A percentile compares a stretch with the other conserved stretches of the same genome.
Evolutionary conservation across 805 yeast species (phyloP).

Genomic region (Isabelozyma heimii): DNA sequence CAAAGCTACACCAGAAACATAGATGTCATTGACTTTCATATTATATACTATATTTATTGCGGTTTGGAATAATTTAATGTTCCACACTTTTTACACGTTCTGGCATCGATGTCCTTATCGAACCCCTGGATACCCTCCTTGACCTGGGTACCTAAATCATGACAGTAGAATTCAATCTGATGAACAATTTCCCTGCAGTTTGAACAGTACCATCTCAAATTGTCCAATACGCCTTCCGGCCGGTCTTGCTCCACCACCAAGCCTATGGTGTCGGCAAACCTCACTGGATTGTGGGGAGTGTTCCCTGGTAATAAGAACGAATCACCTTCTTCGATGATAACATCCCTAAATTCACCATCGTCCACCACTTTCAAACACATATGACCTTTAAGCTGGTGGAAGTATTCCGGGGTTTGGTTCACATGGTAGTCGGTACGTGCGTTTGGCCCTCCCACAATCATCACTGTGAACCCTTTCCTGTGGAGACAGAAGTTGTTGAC

Average conservation of each 20-base stretch:
- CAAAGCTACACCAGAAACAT: too few relatives aligned
- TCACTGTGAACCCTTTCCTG: constrained; percentile 88
- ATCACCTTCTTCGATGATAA: constrained; percentile 79
- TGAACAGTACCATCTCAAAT: constrained; percentile 84
- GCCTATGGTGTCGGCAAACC: constrained; percentile 84
- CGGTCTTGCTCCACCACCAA: constrained; percentile 90
- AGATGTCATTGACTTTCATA: too few relatives aligned
- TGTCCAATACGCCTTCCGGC: constrained; percentile 55
- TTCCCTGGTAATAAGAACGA: constrained; percentile 84
- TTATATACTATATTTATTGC: constrained; percentile 9
- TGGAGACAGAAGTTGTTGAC: constrained; percentile 89
- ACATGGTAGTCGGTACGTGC: constrained; percentile 91
- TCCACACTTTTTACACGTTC: constrained; percentile 78
- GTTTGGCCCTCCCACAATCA: constrained; percentile 96
- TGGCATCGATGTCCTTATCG: constrained; percentile 56
- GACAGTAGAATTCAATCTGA: constrained; percentile 69
- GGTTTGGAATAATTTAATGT: constrained; percentile 69
- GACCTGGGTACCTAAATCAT: constrained; percentile 86
- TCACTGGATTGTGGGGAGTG: constrained; percentile 85
- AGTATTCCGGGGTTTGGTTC: constrained; percentile 93
- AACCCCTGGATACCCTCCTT: constrained; percentile 75
- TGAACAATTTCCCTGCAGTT: constrained; percentile 63
- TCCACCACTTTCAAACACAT: constrained; percentile 82
- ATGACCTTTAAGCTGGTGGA: constrained; percentile 80
- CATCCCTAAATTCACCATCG: constrained; percentile 68